Evolutionary conservation across 2,329 filamentous ascomycete species (phyloP), one percentile per base, ranked within the genome.

Genomic region (Diaporthe citriasiana): DNA sequence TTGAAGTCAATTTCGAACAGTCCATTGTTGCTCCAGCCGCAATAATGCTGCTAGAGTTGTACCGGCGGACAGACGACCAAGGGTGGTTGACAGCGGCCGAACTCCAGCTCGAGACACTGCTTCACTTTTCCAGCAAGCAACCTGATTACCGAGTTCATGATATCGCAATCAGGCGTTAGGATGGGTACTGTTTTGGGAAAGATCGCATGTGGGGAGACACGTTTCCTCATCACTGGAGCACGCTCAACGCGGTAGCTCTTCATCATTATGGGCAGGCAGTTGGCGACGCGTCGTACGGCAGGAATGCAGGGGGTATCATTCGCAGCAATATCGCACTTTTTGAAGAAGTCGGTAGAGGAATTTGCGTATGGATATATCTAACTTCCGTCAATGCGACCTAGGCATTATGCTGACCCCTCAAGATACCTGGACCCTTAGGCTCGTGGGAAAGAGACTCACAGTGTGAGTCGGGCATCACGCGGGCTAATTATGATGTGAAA

Each of bases 161-260:
- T 40, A 19, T 60, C 42, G 35, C 56, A 42, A 60, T 60, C 56
- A 60, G 56, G 40, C n/a, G 42, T 19, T 60, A n/a, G 56, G 56
- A 60, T 12, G 35, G 56, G 7, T 42, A 60, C 35, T 60, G n/a
- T n/a, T 40, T 25, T 27, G 56, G 56, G n/a, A 60, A 60, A 2
- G 56, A 60, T 12, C 56, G 56, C 17, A 42, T 60, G 35, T 40
- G 35, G 56, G 56, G 38, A 30, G 38, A 42, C 35, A 13, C 22
- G 12, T 27, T 60, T 35, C 38, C 57, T 22, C n/a, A 45, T 22
- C 22, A 60, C 38, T 25, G 57, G 35, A 60, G 57, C 15, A 60
- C 25, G 8, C 35, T 30, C 57, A 60, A 60, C 6, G 57, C 38
- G n/a, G 9, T 60, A 13, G 38, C 25, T 42, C 25, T 45, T 60